Evolutionary conservation across 495 filamentous ascomycete genomes (phyloP).

Genomic region (Acidiella bohemica): DNA sequence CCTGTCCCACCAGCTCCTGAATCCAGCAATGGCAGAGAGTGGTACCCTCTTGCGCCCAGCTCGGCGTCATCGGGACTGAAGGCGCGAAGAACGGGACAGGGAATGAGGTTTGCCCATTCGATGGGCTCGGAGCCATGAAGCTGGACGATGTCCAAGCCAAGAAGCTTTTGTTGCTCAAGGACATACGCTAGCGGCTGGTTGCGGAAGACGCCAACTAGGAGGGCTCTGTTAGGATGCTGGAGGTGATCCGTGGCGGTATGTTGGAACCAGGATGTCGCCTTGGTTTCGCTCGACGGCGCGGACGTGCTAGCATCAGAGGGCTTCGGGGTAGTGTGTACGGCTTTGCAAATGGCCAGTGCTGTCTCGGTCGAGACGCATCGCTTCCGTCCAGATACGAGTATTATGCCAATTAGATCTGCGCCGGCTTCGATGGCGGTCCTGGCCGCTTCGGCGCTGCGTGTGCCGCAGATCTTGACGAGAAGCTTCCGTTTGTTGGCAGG

Average conservation of each 20-base stretch:
- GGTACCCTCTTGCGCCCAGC: conserved; percentile 62
- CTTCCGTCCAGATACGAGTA: conserved; percentile 67
- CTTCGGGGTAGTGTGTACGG: conserved; percentile 47
- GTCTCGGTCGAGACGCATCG: conserved; percentile 63
- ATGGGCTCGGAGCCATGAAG: conserved; percentile 83
- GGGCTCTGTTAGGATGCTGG: conserved; percentile 45
- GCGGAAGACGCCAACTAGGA: conserved; percentile 88
- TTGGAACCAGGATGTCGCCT: conserved; percentile 48
- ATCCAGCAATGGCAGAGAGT: conserved; percentile 71
- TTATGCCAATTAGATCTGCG: conserved; percentile 86
- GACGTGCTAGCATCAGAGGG: background rate
- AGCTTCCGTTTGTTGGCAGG: conserved; percentile 21
- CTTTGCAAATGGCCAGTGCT: conserved; percentile 65
- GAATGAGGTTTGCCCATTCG: conserved; percentile 77
- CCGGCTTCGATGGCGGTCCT: conserved; percentile 70
- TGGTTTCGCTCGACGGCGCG: background rate
- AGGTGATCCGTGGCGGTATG: conserved; percentile 39
- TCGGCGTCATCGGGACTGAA: conserved; percentile 62
- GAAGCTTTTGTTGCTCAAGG: conserved; percentile 54
- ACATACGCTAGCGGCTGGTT: conserved; percentile 77
- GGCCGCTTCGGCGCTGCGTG: conserved; percentile 68
- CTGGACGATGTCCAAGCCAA: conserved; percentile 82
- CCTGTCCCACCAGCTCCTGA: conserved; percentile 75
- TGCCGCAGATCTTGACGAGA: conserved; percentile 95
- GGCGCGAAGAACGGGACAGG: conserved; percentile 75